Conservation (phyloP, 2,329 filamentous ascomycete species). For the Pleomassaria siparia region DNA sequence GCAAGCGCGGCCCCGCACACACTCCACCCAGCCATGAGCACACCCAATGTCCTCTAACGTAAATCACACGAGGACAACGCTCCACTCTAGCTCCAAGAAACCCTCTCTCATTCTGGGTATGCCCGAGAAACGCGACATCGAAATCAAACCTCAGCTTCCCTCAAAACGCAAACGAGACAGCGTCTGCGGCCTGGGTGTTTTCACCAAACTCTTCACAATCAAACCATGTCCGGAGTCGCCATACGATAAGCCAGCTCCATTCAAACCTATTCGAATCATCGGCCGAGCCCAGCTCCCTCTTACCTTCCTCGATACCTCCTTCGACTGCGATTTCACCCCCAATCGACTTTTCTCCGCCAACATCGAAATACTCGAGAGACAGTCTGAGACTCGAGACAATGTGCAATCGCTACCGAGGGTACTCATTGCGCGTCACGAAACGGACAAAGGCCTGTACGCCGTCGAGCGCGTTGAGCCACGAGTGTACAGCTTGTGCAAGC, state of each 20-base stretch:
- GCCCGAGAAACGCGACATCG: constrained; percentile 25
- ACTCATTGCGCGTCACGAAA: constrained; percentile 38
- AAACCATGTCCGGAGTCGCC: constrained; percentile 32
- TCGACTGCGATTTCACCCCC: constrained; percentile 21
- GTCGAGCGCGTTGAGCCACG: constrained; percentile 67
- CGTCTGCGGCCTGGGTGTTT: constrained; percentile 29
- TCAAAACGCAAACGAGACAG: constrained; percentile 36
- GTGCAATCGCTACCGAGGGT: constrained; percentile 19
- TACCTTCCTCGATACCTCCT: constrained; percentile 39
- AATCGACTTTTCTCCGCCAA: constrained; percentile 39
- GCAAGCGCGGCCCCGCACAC: not conserved
- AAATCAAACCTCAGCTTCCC: constrained; percentile 25
- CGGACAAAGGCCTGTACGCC: constrained; percentile 74
- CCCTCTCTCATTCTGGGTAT: constrained; percentile 24
- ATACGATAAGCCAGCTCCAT: constrained; percentile 29
- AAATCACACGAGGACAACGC: constrained; percentile 37
- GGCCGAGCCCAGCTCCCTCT: constrained; percentile 40
- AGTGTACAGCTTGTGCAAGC: constrained; percentile 68
- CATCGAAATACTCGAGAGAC: constrained; percentile 35
- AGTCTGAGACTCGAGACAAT: constrained; percentile 10
- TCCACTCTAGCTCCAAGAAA: constrained; percentile 20
- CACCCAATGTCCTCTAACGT: constrained; percentile 27
- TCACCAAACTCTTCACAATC: constrained; percentile 33
- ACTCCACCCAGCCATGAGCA: constrained; percentile 26
- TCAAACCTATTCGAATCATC: constrained; percentile 40